phyloP scores from a whole-genome alignment of 2,329 filamentous ascomycete species.

The Aureobasidium sp. region DNA sequence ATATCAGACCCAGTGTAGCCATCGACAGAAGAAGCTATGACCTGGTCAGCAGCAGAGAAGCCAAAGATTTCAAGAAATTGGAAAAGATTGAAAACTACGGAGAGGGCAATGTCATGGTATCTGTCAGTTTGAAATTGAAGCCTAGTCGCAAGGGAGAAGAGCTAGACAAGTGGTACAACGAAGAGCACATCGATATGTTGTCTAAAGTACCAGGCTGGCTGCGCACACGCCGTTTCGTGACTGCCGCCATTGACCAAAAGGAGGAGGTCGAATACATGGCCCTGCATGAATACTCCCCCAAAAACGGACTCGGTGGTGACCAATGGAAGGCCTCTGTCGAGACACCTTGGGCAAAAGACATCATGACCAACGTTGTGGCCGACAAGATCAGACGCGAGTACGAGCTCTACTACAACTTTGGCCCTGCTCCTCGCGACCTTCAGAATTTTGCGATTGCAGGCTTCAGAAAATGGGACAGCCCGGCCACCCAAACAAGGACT shows the following conservation, averaged over 20 bases:
- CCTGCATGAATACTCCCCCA: constrained; percentile 64
- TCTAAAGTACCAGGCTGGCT: constrained; percentile 72
- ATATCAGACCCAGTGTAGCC: constrained; percentile 46
- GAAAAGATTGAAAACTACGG: constrained; percentile 55
- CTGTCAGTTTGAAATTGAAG: constrained; percentile 54
- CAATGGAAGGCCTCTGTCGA: constrained; percentile 57
- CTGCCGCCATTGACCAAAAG: constrained; percentile 53
- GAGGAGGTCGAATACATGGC: constrained; percentile 52
- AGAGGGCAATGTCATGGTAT: constrained; percentile 54
- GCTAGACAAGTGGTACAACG: constrained; percentile 61
- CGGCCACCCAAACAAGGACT: constrained; percentile 52
- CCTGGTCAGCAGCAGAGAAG: constrained; percentile 48
- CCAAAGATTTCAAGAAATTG: constrained; percentile 51
- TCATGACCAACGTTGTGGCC: constrained; percentile 54
- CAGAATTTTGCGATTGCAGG: constrained; percentile 46
- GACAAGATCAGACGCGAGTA: constrained; percentile 55
- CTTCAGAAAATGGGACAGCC: constrained; percentile 46
- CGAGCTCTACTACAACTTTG: constrained; percentile 72
- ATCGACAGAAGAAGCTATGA: constrained; percentile 69
- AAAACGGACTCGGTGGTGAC: constrained; percentile 59
- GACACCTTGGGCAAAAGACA: constrained; percentile 55
- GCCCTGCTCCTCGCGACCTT: constrained; percentile 64
- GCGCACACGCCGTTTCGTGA: constrained; percentile 63
- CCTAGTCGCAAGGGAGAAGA: constrained; percentile 49
- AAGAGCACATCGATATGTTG: constrained; percentile 68